A percentile compares a stretch with the other conserved stretches of the same genome.
These are phyloP conservation scores for Entomortierella chlamydospora DNA, from an alignment of 192 early-diverging fungal species.

Conservation along the genomic window DNA sequence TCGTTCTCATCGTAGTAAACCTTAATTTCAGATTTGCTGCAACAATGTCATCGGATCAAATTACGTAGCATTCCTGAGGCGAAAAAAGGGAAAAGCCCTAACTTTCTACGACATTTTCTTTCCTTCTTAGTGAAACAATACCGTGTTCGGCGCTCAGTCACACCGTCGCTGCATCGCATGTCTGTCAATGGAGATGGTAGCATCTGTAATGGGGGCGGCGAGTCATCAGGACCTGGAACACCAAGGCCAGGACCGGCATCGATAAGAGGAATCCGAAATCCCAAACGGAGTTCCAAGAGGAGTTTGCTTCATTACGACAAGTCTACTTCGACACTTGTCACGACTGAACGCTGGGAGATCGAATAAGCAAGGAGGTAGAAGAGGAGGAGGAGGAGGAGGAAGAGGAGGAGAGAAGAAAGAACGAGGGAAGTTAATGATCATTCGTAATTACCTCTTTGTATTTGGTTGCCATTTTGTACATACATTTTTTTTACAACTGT, in stretches of 20 bases:
- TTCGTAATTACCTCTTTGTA: too few species aligned
- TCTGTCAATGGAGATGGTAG: conserved; percentile 1
- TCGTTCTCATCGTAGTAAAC: neutral
- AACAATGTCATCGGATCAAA: too few species aligned
- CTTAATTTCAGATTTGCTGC: too few species aligned
- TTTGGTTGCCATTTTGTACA: too few species aligned
- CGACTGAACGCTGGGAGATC: conserved; percentile 39
- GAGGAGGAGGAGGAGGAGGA: too few species aligned
- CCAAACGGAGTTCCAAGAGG: conserved; percentile 2
- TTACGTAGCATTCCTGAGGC: too few species aligned
- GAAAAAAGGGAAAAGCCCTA: too few species aligned
- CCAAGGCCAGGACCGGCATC: neutral
- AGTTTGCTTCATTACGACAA: conserved; percentile 14
- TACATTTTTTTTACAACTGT: too few species aligned
- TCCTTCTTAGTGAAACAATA: conserved; percentile 35
- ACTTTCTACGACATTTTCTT: neutral
- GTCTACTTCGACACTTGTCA: neutral
- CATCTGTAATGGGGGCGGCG: neutral
- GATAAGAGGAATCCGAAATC: neutral
- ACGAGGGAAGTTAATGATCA: too few species aligned
- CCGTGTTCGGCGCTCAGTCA: conserved; percentile 23
- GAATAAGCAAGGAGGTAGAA: too few species aligned
- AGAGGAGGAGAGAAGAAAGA: too few species aligned
- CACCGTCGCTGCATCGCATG: conserved; percentile 3
- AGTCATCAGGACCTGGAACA: neutral